phyloP scores from a whole-genome alignment of 371 early-diverging fungal species.

The Mortierella polycephala region DNA sequence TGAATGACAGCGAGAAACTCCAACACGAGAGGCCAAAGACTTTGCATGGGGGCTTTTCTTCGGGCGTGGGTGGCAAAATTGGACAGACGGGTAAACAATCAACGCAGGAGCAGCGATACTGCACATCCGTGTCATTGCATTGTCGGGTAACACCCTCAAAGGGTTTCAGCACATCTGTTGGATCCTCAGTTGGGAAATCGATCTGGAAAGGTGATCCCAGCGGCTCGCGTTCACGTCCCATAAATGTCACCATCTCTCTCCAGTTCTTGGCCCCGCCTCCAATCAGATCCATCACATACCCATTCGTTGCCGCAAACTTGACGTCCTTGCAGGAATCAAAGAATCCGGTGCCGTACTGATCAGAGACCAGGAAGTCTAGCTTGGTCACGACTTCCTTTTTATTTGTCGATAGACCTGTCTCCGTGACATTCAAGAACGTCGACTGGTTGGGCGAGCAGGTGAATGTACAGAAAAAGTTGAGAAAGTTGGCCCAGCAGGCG shows the following conservation, averaged over 20 bases:
- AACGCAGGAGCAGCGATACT: slow-evolving; percentile 76
- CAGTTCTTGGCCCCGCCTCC: slow-evolving; percentile 80
- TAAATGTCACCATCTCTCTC: slow-evolving; percentile 70
- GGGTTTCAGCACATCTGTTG: slow-evolving; percentile 42
- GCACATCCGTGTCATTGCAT: slow-evolving; percentile 70
- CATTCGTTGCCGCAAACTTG: slow-evolving; percentile 76
- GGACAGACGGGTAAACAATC: slow-evolving; percentile 76
- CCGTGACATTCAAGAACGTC: slow-evolving; percentile 75
- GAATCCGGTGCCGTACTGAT: slow-evolving; percentile 69
- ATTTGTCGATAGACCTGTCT: slow-evolving; percentile 35
- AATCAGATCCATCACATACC: slow-evolving; percentile 79
- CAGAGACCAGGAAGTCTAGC: slow-evolving; percentile 71
- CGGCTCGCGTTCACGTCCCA: slow-evolving; percentile 70
- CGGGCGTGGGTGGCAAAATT: slow-evolving; percentile 62
- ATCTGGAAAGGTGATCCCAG: slow-evolving; percentile 81
- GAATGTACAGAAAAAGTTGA: slow-evolving; percentile 77
- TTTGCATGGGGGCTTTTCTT: slow-evolving; percentile 62
- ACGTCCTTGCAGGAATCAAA: slow-evolving; percentile 82
- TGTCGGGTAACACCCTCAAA: slow-evolving; percentile 59
- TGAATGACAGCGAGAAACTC: slow-evolving; percentile 66
- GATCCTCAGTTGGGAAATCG: slow-evolving; percentile 63
- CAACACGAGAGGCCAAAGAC: slow-evolving; percentile 69
- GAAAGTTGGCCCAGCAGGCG: slow-evolving; percentile 82
- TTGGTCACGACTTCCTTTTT: slow-evolving; percentile 59
- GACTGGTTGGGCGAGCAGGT: slow-evolving; percentile 80